Base-by-base conservation (phyloP, 1,139 yeast species). In the Barnettozyma hawaiiensis region DNA sequence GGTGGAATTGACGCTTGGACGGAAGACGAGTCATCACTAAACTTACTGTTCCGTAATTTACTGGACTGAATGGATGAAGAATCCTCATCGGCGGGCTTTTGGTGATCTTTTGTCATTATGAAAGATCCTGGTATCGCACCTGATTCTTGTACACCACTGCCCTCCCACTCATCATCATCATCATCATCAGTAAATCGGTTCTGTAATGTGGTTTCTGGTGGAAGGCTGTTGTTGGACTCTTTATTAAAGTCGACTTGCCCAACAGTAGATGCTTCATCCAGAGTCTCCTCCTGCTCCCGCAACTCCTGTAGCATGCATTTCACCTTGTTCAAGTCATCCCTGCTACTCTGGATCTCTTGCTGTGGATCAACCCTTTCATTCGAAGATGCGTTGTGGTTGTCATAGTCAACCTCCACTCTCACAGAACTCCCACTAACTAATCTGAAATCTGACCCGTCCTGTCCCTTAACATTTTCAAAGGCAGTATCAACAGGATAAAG, bases 351-450 rank as follows among this genome's bases (percentile, higher is more conserved):
- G 12, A 16, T 9, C 22, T 18, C 21, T 18, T 19, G 19, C 21
- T 31, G 21, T 5, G 7, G 16, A 21, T 21, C 6, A n/a, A 21
- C 3, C 20, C 14, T 7, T 20, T 32, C 24, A 21, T 6, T 21
- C 9, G 26, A 21, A n/a, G 24, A 14, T 12, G 23, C 16, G 7
- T n/a, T n/a, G n/a, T 23, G 16, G 28, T 22, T 34, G 10, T 34
- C 14, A 15, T 34, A 34, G 16, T 34, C 37, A 14, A 34, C n/a
- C 21, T 34, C 37, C 4, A 23, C 37, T 22, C 15, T 14, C 10
- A 34, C 37, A 15, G 37, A 34, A 14, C 37, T 34, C 8, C 37
- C 37, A 23, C 37, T 34, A 11, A 23, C 14, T 14, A 22, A 14
- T 15, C 37, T 22, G 24, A 21, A 6, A 16, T n/a, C 26, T 20